These are phyloP conservation scores for Funneliformis geosporum DNA, from an alignment of 192 early-diverging fungal genomes.

Conservation along the genomic window DNA sequence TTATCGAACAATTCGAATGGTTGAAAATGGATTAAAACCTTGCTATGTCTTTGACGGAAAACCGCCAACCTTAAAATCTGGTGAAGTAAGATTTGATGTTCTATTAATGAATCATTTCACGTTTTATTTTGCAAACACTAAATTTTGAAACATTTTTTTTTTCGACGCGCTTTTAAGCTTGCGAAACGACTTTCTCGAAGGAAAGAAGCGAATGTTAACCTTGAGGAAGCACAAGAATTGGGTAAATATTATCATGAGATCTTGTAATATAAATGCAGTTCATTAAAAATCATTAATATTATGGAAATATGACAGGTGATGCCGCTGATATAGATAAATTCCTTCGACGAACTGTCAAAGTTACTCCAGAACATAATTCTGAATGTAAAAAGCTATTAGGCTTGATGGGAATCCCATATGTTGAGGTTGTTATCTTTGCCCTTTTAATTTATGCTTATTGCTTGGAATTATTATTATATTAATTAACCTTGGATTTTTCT, in stretches of 20 bases:
- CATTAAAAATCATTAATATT: background rate
- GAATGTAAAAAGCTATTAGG: constrained; percentile 87
- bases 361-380: constrained; percentile 90
- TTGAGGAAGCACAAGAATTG: constrained; percentile 73
- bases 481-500: constrained; percentile 3
- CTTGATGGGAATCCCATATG: constrained; percentile 92
- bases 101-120: background rate
- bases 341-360: constrained; percentile 83
- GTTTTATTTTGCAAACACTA: constrained; percentile 9
- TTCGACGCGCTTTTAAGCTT: constrained; percentile 44
- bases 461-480: background rate
- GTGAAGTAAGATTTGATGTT: constrained; percentile 63
- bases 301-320: constrained; percentile 50
- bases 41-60: constrained; percentile 99
- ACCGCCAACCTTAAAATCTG: constrained; percentile 88
- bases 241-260: constrained; percentile 36
- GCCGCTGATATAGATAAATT: constrained; percentile 84
- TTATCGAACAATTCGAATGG: constrained; percentile 94
- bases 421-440: constrained; percentile 56
- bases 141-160: background rate
- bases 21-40: constrained; percentile 95
- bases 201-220: constrained; percentile 65
- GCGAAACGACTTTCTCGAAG: constrained; percentile 72
- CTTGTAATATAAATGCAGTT: background rate
- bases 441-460: background rate